Base-by-base conservation (phyloP, 306 rosid species). In the Parietaria judaica region DNA sequence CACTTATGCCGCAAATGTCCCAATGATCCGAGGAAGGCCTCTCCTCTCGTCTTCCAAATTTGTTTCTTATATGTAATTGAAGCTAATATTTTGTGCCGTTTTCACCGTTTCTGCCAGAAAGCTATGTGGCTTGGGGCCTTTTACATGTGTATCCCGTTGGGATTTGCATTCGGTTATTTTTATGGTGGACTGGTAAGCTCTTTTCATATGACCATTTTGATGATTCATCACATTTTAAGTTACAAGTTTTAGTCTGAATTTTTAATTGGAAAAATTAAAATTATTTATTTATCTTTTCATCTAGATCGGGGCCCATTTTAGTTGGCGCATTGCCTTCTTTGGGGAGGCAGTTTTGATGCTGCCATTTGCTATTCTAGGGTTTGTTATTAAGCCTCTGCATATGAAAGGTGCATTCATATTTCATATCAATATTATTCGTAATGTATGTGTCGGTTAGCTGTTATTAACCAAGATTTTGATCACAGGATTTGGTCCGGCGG, bases 101-200 rank as follows among this genome's bases (percentile, higher is more conserved):
- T 11, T 36, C 23, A n/a, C 35, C 7, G 37, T 66, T 67, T 72
- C 11, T 53, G 55, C 37, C 84, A 90, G 97, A 90, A 85, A 87
- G 74, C 94, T 0, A 80, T 67, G 0, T 89, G 97, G 97, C 89
- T 89, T 39, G 72, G 75, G 49, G 49, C 77, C 60, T 89, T 89
- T 63, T 90, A 79, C 84, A 87, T 87, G 96, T 87, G 96, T 65
- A 83, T 90, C 76, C 90, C 97, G 15, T 38, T 81, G 14, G 97
- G 97, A 66, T 81, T 73, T 74, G 97, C 97, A 14, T 51, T 87
- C 70, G 97, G 97, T 69, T 87, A 87, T 64, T 65, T 90, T 61
- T 85, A 79, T 38, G 96, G 96, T 66, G 95, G 97, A 65, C 51
- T 85, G 74, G 96, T 90, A 78, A 72, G 89, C 31, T 90, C 57